Percentiles rank a stretch among this genome's conserved stretches.
Evolutionary conservation across 2,329 filamentous ascomycete genomes (phyloP).

Genomic region (Myriosclerotinia curreyana): DNA sequence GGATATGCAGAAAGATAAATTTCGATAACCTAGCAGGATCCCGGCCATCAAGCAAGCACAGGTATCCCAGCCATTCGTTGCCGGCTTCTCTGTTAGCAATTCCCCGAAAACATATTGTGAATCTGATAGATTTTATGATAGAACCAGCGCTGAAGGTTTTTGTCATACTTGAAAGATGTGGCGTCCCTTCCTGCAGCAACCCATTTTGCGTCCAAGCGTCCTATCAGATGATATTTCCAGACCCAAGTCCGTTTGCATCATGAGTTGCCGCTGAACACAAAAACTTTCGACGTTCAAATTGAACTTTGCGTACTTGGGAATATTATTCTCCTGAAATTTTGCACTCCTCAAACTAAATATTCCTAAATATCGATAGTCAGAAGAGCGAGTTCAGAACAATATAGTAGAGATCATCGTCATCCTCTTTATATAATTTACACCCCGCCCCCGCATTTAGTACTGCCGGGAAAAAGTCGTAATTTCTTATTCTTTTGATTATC

Average conservation of each 20-base stretch:
- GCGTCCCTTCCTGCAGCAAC: not conserved
- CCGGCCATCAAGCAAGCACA: not conserved
- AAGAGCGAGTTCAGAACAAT: no score
- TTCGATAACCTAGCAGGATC: not conserved
- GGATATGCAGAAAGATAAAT: not conserved
- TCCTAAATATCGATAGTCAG: no score
- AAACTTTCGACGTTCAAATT: not conserved
- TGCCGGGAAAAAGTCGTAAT: no score
- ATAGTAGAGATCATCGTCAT: no score
- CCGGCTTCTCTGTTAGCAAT: not conserved
- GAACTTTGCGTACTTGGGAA: not conserved
- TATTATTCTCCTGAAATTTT: no score
- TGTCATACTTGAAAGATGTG: not conserved
- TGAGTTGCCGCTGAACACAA: no score
- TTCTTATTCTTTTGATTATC: no score
- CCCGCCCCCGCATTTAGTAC: no score
- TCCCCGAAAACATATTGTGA: not conserved
- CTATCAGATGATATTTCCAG: not conserved
- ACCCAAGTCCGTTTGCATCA: not conserved
- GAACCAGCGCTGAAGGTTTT: not conserved
- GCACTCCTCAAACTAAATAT: no score
- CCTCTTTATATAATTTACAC: no score
- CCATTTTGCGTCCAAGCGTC: not conserved
- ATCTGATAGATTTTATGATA: slow-evolving; percentile 11
- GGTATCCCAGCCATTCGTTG: not conserved